Evolutionary conservation across 257 asterid species (phyloP), one percentile per base, ranked within the genome.

Genomic region (Hygrophila difformis): DNA sequence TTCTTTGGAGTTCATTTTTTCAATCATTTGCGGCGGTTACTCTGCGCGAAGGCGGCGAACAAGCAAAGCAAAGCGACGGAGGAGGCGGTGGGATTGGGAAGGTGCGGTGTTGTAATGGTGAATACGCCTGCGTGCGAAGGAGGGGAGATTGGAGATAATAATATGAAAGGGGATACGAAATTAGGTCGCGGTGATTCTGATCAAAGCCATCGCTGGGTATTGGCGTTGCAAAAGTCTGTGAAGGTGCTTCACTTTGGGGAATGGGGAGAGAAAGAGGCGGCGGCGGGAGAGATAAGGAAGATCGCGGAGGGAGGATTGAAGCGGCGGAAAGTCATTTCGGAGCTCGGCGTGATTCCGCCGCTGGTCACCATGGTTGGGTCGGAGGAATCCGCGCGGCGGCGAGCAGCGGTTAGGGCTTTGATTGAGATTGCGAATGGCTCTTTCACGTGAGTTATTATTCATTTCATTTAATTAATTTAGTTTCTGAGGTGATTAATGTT

Each of bases 311-410:
- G 61, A 8, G 79, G 69, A 46, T 34, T 59, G 53, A 61, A 63
- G 66, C 54, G 59, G 49, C 69, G 75, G 79, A 69, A 50, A 59
- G 55, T 53, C 31, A 65, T 77, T 73, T 84, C 69, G 59, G 77
- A 72, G 55, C 84, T 77, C 29, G 93, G 84, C 8, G 79, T 81
- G 5, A 67, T 81, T 47, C 93, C 72, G 47, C 87, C 93, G 36
- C 60, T 81, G 55, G 81, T 81, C 18, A 77, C 45, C 8, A 81
- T 81, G 87, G 64, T 72, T 43, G 84, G 64, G 8, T 68, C 87
- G 17, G 60, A 69, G 28, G 60, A 38, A 52, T 65, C 19, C 75
- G 49, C 53, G 61, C 70, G 65, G 40, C 72, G 41, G 47, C 64
- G 75, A 18, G 46, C 62, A 60, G 92, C 83, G 10, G 73, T 80